phyloP scores from a whole-genome alignment of 2,329 filamentous ascomycete species.

The Dactylellina leptospora region DNA sequence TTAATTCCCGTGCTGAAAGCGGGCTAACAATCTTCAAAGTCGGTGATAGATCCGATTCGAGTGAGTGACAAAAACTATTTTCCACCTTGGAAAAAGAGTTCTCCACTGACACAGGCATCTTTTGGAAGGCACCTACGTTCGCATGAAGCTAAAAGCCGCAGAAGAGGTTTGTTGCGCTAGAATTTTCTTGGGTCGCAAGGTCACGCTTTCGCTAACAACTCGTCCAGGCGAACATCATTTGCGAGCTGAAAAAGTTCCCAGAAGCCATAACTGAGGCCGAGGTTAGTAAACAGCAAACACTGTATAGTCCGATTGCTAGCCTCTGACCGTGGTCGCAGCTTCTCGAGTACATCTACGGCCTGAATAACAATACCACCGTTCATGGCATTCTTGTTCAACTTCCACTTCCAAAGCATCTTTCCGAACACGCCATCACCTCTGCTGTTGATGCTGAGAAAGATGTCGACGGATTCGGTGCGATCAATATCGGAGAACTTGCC shows the following conservation, averaged over 20 bases:
- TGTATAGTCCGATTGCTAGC: neutral
- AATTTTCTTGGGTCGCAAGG: slow-evolving; percentile 9
- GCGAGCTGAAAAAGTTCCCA: slow-evolving; percentile 83
- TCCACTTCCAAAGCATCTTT: slow-evolving; percentile 86
- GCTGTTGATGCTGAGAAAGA: slow-evolving; percentile 93
- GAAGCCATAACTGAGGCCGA: slow-evolving; percentile 84
- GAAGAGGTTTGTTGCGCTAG: slow-evolving; percentile 72
- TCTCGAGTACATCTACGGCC: slow-evolving; percentile 77
- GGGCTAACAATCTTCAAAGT: slow-evolving; percentile 66
- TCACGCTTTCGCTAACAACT: slow-evolving; percentile 33
- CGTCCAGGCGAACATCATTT: slow-evolving; percentile 81
- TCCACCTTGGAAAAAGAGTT: neutral
- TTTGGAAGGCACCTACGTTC: slow-evolving; percentile 86
- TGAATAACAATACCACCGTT: slow-evolving; percentile 86
- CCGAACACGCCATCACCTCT: slow-evolving; percentile 88
- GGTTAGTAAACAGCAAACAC: slow-evolving; percentile 29
- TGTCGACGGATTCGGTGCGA: slow-evolving; percentile 93
- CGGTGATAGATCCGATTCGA: slow-evolving; percentile 89
- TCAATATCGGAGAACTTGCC: slow-evolving; percentile 94
- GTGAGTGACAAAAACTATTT: slow-evolving; percentile 65
- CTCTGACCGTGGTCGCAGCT: slow-evolving; percentile 62
- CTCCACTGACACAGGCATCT: slow-evolving; percentile 54
- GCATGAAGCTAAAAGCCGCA: slow-evolving; percentile 99
- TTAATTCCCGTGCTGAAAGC: neutral
- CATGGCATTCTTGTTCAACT: slow-evolving; percentile 95